These are phyloP conservation scores for Pseudoscleropodium purum DNA, from an alignment of 225 moss, liverwort and hornwort genomes.

Conservation along the genomic window DNA sequence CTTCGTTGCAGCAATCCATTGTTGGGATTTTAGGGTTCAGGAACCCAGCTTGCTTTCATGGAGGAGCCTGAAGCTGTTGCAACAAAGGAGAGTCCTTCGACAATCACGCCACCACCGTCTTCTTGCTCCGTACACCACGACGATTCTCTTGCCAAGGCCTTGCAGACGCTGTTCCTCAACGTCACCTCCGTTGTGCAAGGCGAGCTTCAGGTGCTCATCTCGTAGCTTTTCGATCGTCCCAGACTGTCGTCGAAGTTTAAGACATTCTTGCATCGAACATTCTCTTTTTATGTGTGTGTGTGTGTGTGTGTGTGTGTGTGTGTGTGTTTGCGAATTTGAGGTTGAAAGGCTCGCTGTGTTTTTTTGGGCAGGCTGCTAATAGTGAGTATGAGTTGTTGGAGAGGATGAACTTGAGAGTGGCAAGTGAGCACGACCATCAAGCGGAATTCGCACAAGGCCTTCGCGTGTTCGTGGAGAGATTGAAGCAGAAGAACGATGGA, in stretches of 20 bases:
- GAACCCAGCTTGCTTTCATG: not conserved
- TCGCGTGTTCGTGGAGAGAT: slow-evolving; percentile 59
- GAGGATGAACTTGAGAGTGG: slow-evolving; percentile 76
- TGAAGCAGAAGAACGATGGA: slow-evolving; percentile 63
- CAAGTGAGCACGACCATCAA: slow-evolving; percentile 67
- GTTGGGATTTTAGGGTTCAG: not conserved
- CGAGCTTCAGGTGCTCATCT: slow-evolving; percentile 52
- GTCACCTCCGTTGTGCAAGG: slow-evolving; percentile 56
- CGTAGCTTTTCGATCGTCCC: not conserved
- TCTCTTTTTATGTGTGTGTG: not conserved
- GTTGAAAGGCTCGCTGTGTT: not conserved
- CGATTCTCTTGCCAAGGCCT: slow-evolving; percentile 25
- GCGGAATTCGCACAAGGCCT: slow-evolving; percentile 70
- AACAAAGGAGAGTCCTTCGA: not conserved
- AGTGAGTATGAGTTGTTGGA: slow-evolving; percentile 69
- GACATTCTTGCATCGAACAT: not conserved
- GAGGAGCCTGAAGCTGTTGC: not conserved
- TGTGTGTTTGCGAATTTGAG: not conserved
- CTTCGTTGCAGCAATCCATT: not conserved
- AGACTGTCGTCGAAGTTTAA: not conserved
- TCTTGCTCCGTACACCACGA: not conserved
- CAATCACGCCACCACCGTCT: not conserved
- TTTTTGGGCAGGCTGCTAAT: slow-evolving; percentile 33
- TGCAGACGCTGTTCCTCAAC: slow-evolving; percentile 52
- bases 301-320: too few relatives aligned